Conservation (phyloP, 768 basidiomycete genomes). For the Leccinum ochraceum region DNA sequence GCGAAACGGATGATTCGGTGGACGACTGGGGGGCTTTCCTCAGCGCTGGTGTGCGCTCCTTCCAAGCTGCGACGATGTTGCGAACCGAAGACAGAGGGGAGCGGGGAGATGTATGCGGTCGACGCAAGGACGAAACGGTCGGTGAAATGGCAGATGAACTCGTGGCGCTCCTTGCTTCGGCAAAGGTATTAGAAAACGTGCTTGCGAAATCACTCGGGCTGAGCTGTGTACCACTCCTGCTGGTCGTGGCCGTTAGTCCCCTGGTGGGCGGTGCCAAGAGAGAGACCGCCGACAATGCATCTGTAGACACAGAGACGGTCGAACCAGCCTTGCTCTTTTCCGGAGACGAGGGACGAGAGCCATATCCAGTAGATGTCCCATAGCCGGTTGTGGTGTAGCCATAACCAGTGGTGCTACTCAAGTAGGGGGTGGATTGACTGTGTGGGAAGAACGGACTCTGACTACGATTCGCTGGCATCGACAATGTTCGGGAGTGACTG, state of each 20-base stretch:
- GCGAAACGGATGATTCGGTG: slow-evolving; percentile 42
- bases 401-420: slow-evolving; percentile 37
- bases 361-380: slow-evolving; percentile 30
- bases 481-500: slow-evolving; percentile 55
- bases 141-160: slow-evolving; percentile 37
- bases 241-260: slow-evolving; percentile 25
- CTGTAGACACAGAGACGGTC: slow-evolving; percentile 30
- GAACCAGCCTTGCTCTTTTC: slow-evolving; percentile 44
- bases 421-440: slow-evolving; percentile 43
- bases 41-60: slow-evolving; percentile 62
- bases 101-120: slow-evolving; percentile 65
- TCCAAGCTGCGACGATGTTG: slow-evolving; percentile 80
- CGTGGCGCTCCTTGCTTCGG: slow-evolving; percentile 33
- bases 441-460: slow-evolving; percentile 31
- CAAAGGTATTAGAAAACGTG: slow-evolving; percentile 42
- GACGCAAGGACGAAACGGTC: slow-evolving; percentile 53
- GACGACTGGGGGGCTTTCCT: slow-evolving; percentile 35
- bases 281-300: slow-evolving; percentile 37
- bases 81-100: slow-evolving; percentile 74
- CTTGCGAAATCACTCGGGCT: slow-evolving; percentile 39
- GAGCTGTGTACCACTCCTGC: slow-evolving; percentile 34
- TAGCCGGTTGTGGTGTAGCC: slow-evolving; percentile 38
- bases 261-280: slow-evolving; percentile 52
- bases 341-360: slow-evolving; percentile 50
- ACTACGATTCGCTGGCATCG: slow-evolving; percentile 44